Percentiles rank a stretch among this genome's conserved stretches.
Evolutionary conservation across 2,329 filamentous ascomycete genomes (phyloP).

Genomic region (Fusarium agapanthi): DNA sequence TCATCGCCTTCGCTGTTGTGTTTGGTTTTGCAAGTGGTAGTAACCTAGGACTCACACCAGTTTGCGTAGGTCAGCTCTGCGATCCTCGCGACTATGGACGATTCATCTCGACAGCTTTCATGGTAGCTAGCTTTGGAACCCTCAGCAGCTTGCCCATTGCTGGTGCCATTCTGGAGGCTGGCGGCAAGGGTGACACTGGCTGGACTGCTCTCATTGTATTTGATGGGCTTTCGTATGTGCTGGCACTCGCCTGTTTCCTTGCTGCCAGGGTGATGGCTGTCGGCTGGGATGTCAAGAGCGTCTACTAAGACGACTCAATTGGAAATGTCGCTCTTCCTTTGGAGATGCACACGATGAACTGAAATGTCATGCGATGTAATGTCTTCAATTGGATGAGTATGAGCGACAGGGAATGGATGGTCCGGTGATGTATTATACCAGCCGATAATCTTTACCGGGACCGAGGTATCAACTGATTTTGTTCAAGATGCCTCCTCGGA

Average conservation of each 20-base stretch:
- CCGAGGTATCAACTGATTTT: constrained; percentile 12
- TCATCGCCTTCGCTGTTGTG: constrained; percentile 73
- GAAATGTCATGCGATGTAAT: constrained; percentile 7
- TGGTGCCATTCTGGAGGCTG: constrained; percentile 48
- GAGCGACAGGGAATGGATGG: constrained; percentile 1
- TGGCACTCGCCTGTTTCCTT: constrained; percentile 31
- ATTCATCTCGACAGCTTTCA: constrained; percentile 81
- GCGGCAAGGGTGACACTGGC: constrained; percentile 38
- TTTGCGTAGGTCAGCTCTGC: constrained; percentile 84
- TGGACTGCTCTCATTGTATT: constrained; percentile 53
- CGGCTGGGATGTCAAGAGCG: constrained; percentile 27
- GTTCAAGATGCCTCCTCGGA: constrained; percentile 12
- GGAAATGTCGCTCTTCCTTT: background rate
- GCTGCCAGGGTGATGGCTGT: constrained; percentile 29
- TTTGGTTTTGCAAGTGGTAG: constrained; percentile 85
- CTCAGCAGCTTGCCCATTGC: constrained; percentile 57
- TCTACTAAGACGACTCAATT: constrained; percentile 16
- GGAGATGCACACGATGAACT: constrained; percentile 1
- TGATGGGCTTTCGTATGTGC: constrained; percentile 43
- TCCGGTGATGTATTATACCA: constrained; percentile 12
- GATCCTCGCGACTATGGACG: constrained; percentile 78
- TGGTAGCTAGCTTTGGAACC: constrained; percentile 77
- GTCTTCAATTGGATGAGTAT: background rate
- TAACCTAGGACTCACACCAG: constrained; percentile 80
- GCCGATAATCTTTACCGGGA: constrained; percentile 5